Evolutionary conservation across 305 asterid genomes (phyloP).

Genomic region (Solanum hybrid): DNA sequence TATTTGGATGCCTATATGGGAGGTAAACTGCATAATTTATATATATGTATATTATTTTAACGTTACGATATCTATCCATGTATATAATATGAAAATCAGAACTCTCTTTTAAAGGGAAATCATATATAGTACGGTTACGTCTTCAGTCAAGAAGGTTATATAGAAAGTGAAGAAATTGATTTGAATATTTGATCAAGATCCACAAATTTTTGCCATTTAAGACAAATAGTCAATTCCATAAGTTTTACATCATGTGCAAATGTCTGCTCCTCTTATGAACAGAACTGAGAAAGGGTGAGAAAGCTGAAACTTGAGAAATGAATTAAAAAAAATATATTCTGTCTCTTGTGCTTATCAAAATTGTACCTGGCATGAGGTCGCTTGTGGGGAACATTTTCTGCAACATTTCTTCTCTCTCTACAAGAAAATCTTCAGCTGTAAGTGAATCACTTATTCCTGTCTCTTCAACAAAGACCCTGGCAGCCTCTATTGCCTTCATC

Average conservation of each 20-base stretch:
- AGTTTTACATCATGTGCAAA: neutral
- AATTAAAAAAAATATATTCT: neutral
- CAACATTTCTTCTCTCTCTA: slow-evolving; percentile 85
- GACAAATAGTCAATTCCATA: neutral
- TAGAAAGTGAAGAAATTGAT: neutral
- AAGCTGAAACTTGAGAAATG: neutral
- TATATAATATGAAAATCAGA: neutral
- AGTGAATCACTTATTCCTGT: slow-evolving; percentile 65
- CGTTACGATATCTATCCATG: neutral
- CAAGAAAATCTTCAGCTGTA: slow-evolving; percentile 83
- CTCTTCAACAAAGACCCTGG: slow-evolving; percentile 83
- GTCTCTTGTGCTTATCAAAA: neutral
- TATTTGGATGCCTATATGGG: neutral
- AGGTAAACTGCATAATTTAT: neutral
- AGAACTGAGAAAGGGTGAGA: neutral
- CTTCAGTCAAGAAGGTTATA: neutral
- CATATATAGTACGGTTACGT: neutral
- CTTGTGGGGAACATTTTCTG: slow-evolving; percentile 59
- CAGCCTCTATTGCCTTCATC: slow-evolving; percentile 92
- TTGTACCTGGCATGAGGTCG: slow-evolving; percentile 86
- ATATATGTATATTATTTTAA: neutral
- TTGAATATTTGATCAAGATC: neutral
- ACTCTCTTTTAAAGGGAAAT: neutral
- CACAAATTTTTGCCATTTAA: neutral
- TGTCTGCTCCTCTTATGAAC: neutral